Percentiles rank a stretch among this genome's conserved stretches.
Conservation (phyloP, 495 filamentous ascomycete species). For the Annulohypoxylon bovei region DNA sequence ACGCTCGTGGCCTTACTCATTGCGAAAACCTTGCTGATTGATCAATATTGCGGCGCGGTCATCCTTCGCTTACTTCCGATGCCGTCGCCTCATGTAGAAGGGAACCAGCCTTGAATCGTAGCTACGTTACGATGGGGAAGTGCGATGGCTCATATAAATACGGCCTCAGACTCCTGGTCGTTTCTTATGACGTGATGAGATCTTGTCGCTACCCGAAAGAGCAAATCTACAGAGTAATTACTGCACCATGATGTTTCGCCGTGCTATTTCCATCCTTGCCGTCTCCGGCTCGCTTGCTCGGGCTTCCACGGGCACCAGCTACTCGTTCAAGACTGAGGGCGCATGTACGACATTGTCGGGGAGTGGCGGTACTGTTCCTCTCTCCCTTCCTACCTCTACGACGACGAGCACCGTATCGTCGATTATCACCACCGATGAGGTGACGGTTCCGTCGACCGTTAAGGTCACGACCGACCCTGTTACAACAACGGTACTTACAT, state of each 20-base stretch:
- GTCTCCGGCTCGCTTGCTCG: constrained; percentile 14
- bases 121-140: constrained; percentile 1
- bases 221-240: neutral
- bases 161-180: neutral
- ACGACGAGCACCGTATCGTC: constrained; percentile 23
- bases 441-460: constrained; percentile 17
- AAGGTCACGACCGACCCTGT: constrained; percentile 12
- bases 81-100: neutral
- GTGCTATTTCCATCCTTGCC: constrained; percentile 5
- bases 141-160: neutral
- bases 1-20: constrained; percentile 2
- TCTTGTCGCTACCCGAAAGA: neutral
- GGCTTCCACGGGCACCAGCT: constrained; percentile 23
- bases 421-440: constrained; percentile 8
- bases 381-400: constrained; percentile 23
- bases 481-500: constrained; percentile 19
- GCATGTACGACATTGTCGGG: constrained; percentile 26
- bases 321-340: constrained; percentile 23
- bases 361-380: constrained; percentile 16
- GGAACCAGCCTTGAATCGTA: neutral
- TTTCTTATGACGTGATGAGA: neutral
- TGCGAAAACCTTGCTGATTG: constrained; percentile 8
- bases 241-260: constrained; percentile 9
- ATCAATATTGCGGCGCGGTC: constrained; percentile 7
- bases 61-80: constrained; percentile 9